Conservation (phyloP, 192 early-diverging fungal species). For the Umbelopsis vinacea region DNA sequence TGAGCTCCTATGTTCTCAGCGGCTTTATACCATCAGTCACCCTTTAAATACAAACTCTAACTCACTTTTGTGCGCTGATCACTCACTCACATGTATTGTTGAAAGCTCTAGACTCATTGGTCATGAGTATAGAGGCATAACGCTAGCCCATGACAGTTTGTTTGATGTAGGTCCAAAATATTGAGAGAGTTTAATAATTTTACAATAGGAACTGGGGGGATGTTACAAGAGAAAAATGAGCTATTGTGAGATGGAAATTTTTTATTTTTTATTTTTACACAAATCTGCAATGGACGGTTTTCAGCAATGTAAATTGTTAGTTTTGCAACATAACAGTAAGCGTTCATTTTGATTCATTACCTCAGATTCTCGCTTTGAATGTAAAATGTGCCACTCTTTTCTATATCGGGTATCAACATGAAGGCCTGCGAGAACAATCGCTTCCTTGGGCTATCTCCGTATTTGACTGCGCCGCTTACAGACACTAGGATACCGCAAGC, state of each 20-base stretch:
- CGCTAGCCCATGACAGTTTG: too few species aligned
- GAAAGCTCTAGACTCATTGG: too few species aligned
- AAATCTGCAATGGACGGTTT: not conserved
- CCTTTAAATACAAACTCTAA: too few species aligned
- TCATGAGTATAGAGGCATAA: too few species aligned
- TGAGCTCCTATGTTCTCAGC: too few species aligned
- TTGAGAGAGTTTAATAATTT: too few species aligned
- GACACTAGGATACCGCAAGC: constrained; percentile 49
- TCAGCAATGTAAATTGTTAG: too few species aligned
- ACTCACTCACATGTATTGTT: not conserved
- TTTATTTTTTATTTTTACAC: not conserved
- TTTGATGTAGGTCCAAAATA: too few species aligned
- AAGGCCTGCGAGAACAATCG: constrained; percentile 53
- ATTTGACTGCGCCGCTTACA: constrained; percentile 53
- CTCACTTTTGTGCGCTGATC: too few species aligned
- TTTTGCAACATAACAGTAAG: not conserved
- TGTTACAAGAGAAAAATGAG: too few species aligned
- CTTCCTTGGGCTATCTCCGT: constrained; percentile 41
- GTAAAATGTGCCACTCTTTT: constrained; percentile 49
- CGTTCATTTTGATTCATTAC: constrained; percentile 14
- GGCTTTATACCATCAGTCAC: too few species aligned
- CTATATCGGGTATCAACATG: constrained; percentile 50
- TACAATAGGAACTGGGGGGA: too few species aligned
- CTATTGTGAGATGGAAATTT: not conserved
- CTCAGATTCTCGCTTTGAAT: constrained; percentile 55